phyloP scores from a whole-genome alignment of 345 rosid species.

The Carallia brachiata region DNA sequence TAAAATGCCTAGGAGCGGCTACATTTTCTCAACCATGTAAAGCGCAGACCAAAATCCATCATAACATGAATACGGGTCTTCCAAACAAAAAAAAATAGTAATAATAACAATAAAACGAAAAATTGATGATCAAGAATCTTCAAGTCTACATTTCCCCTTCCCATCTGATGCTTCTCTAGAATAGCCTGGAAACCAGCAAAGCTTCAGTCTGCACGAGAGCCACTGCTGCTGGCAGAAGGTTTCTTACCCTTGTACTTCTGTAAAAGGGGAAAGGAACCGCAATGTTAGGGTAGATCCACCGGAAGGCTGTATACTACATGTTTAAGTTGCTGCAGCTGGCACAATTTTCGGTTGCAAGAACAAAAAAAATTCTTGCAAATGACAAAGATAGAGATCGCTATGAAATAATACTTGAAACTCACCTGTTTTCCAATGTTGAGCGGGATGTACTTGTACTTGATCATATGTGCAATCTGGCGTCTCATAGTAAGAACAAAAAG shows the following conservation, averaged over 20 bases:
- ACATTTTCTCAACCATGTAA: not conserved
- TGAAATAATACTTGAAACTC: constrained; percentile 9
- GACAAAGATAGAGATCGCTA: not conserved
- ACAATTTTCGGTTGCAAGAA: not conserved
- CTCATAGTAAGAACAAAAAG: constrained; percentile 75
- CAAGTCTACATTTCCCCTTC: constrained; percentile 21
- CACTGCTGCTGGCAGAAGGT: constrained; percentile 49
- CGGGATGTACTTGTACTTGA: constrained; percentile 79
- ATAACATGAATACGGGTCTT: constrained; percentile 19
- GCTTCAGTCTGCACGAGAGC: constrained; percentile 55
- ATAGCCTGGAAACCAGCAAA: constrained; percentile 3
- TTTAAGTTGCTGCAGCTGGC: not conserved
- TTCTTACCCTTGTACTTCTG: constrained; percentile 59
- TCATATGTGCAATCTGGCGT: constrained; percentile 80
- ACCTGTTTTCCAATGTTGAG: constrained; percentile 78
- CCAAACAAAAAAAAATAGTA: not conserved
- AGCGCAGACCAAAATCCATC: not conserved
- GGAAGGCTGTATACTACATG: not conserved
- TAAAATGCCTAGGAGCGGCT: not conserved
- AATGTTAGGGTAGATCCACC: not conserved
- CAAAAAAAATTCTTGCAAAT: not conserved
- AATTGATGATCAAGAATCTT: constrained; percentile 35
- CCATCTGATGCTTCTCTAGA: constrained; percentile 23
- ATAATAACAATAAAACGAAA: no score
- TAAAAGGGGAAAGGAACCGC: not conserved